Base-by-base conservation (phyloP, 345 rosid genomes). In the Heritiera fomes region DNA sequence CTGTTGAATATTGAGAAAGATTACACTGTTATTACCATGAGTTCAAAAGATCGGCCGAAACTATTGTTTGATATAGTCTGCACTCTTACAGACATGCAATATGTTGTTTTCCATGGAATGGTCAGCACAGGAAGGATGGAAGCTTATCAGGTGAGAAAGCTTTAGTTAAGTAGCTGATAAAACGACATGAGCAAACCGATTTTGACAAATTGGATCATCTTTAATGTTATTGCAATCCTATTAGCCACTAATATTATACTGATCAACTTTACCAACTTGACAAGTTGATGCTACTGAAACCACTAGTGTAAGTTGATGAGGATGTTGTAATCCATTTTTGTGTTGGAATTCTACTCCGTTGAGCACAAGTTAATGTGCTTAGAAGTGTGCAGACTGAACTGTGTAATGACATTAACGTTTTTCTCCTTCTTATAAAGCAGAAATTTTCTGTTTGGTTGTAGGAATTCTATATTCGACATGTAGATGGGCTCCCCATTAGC, bases 81-180 rank as follows among this genome's bases (percentile, higher is more conserved):
- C 90, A 92, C 97, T 68, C 85, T 95, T 58, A 93, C 98, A 18
- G 98, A 93, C 84, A 93, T 95, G 98, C 91, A 95, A 77, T 93
- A 93, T 85, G 92, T 93, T 41, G 95, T 95, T 70, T 95, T 87
- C 80, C 98, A 95, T 79, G 98, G 98, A 75, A 87, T 90, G 94
- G 98, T 93, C 75, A 82, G 82, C 84, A 86, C 98, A 0, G 88
- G 88, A 64, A 84, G 75, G 75, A 84, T 64, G 82, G 95, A 91
- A 77, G 93, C 98, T 80, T 90, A 91, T 83, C 97, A 91, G 95
- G 98, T 92, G 80, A 82, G 85, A 76, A 75, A 56, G 3, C 62
- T 79, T 23, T 9, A 81, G 66, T 53, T 32, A 53, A 70, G 69
- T 47, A 34, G 55, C 53, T 30, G 43, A 34, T 43, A 23, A 56